Conservation (phyloP, 441 rosid species). For the Caryocar brasiliense region DNA sequence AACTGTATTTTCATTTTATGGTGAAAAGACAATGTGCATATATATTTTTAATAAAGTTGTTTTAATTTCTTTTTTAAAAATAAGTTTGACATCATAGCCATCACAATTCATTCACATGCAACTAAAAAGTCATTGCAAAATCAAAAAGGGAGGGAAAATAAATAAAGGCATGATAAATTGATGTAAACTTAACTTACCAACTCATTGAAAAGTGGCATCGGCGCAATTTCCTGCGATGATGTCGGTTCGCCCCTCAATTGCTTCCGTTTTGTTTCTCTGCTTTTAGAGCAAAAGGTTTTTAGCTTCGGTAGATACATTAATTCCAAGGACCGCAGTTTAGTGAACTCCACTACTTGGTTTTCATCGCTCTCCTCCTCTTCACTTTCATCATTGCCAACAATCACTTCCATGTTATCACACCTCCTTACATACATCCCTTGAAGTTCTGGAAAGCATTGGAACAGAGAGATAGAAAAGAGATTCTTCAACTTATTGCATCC, state of each 20-base stretch:
- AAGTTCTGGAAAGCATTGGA: not conserved
- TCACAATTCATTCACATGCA: too few relatives aligned
- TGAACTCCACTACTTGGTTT: not conserved
- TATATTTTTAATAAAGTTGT: not conserved
- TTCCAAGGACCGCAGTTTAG: not conserved
- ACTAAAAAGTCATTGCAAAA: too few relatives aligned
- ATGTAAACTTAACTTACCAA: not conserved
- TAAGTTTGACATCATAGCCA: too few relatives aligned
- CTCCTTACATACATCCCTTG: not conserved
- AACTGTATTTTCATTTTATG: too few relatives aligned
- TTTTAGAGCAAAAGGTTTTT: not conserved
- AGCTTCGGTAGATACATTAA: not conserved
- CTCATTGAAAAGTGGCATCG: not conserved
- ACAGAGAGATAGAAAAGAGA: not conserved
- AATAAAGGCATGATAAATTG: too few relatives aligned
- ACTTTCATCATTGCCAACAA: not conserved
- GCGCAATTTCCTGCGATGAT: not conserved
- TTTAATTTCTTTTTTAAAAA: not conserved
- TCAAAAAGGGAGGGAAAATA: not conserved
- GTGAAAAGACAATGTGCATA: too few relatives aligned
- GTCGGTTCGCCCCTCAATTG: not conserved
- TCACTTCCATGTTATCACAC: not conserved
- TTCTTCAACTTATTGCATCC: not conserved
- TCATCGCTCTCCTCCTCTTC: not conserved
- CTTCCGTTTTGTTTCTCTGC: not conserved